A percentile compares a stretch with the other conserved stretches of the same genome.
Evolutionary conservation across 345 rosid genomes (phyloP).

Genomic region (Erucastrum elatum): DNA sequence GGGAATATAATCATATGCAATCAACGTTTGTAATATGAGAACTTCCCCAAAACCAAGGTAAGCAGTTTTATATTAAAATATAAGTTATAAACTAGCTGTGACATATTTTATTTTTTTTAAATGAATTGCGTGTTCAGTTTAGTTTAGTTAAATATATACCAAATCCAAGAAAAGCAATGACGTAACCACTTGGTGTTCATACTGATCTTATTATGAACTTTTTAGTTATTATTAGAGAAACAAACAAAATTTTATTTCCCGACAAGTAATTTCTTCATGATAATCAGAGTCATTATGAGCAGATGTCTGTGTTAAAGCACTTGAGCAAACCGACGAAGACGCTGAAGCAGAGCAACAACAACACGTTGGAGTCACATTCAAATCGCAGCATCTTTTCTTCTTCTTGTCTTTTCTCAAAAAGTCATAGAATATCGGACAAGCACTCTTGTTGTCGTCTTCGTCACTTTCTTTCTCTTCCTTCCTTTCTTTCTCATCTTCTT

Average conservation of each 20-base stretch:
- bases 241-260: slow-evolving; percentile 55
- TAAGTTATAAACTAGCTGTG: no score
- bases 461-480: slow-evolving; percentile 23
- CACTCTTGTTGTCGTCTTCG: not conserved
- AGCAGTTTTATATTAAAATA: no score
- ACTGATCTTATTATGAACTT: not conserved
- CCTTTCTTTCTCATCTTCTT: slow-evolving; percentile 19
- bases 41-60: no score
- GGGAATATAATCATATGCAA: no score
- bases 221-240: slow-evolving; percentile 35
- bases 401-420: slow-evolving; percentile 55
- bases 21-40: no score
- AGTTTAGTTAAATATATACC: not conserved
- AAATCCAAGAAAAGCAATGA: not conserved
- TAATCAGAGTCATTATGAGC: slow-evolving; percentile 45
- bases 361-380: slow-evolving; percentile 56
- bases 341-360: slow-evolving; percentile 43
- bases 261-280: slow-evolving; percentile 64
- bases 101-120: no score
- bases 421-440: slow-evolving; percentile 70
- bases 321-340: slow-evolving; percentile 63
- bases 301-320: slow-evolving; percentile 74
- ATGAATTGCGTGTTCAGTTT: not conserved
- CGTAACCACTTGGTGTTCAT: slow-evolving; percentile 4
- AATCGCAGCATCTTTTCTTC: slow-evolving; percentile 42